These are phyloP conservation scores for Exophiala sp. DNA, from an alignment of 2,329 filamentous ascomycete species.

Conservation along the genomic window DNA sequence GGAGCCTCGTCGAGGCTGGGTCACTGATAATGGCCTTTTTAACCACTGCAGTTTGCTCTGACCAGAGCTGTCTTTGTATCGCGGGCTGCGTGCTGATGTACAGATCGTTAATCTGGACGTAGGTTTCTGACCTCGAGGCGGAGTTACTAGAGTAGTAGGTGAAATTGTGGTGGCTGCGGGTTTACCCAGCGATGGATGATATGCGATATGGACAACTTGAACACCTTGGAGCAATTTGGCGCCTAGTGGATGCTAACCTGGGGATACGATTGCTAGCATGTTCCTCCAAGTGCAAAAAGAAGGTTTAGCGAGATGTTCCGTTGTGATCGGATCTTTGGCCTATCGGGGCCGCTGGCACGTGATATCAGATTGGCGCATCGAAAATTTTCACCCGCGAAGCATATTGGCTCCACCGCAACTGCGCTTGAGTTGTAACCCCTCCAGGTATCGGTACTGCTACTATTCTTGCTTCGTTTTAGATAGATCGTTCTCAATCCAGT, in stretches of 20 bases:
- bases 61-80: no score
- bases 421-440: no score
- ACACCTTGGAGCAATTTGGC: no score
- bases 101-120: no score
- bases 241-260: not conserved
- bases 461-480: no score
- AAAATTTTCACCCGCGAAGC: not conserved
- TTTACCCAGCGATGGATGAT: not conserved
- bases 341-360: not conserved
- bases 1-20: constrained; percentile 9
- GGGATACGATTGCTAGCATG: not conserved
- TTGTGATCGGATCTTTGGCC: not conserved
- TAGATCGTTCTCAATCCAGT: no score
- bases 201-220: not conserved
- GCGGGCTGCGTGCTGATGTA: no score
- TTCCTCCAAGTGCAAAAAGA: not conserved
- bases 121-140: not conserved
- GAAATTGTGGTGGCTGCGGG: not conserved
- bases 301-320: not conserved
- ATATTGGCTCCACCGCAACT: no score
- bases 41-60: not conserved
- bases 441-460: no score
- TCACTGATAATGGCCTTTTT: not conserved
- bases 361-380: not conserved
- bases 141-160: no score